phyloP scores from a whole-genome alignment of 129 eudicot species.

The Escallonia herrerae region DNA sequence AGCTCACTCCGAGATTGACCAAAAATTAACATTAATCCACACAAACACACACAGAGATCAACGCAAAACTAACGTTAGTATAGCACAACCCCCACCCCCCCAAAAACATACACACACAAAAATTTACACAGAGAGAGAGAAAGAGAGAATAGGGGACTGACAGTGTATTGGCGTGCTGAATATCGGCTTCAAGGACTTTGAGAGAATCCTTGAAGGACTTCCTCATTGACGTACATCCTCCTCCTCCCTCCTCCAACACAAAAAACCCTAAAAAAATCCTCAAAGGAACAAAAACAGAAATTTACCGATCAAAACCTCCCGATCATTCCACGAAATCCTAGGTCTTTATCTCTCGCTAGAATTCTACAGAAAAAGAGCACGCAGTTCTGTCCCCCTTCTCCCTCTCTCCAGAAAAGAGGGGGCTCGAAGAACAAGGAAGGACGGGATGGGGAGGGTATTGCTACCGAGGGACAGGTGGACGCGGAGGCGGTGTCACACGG shows the following conservation, averaged over 20 bases:
- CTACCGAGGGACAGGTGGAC: conserved; percentile 37
- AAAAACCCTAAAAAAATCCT: too few species aligned
- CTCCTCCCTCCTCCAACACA: conserved; percentile 3
- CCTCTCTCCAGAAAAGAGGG: conserved; percentile 12
- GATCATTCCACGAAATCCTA: conserved; percentile 14
- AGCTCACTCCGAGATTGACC: too few species aligned
- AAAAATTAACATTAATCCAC: too few species aligned
- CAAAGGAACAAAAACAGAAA: conserved; percentile 17
- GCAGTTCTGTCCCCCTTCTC: too few species aligned
- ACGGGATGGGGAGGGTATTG: conserved; percentile 10
- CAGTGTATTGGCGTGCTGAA: conserved; percentile 81
- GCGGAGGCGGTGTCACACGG: conserved; percentile 16
- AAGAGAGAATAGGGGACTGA: conserved; percentile 17
- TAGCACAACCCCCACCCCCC: too few species aligned
- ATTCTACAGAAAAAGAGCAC: too few species aligned
- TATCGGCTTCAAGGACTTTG: conserved; percentile 79
- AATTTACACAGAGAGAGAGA: too few species aligned
- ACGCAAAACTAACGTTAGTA: too few species aligned
- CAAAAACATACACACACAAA: too few species aligned
- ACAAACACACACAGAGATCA: too few species aligned
- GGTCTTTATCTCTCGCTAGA: too few species aligned
- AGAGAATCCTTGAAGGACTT: conserved; percentile 77
- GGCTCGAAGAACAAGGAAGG: conserved; percentile 17
- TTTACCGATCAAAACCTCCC: conserved; percentile 4
- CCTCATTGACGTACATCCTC: conserved; percentile 55